Conservation (phyloP, 139 green algal genomes). For the Zygnema cylindricum region DNA sequence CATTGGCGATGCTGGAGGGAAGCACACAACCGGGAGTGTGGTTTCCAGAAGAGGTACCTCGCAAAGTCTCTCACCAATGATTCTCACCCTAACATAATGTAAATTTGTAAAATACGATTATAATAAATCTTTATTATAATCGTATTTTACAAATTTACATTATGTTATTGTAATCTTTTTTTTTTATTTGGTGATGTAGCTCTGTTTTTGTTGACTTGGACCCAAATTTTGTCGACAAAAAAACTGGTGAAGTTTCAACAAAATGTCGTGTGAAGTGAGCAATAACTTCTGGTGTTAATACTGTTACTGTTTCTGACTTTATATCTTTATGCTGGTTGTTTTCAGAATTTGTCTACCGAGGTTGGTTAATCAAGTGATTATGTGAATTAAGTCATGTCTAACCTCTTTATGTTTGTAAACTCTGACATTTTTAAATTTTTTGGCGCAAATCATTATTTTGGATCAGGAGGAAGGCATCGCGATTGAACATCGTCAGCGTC, state of each 20-base stretch:
- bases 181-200: not conserved
- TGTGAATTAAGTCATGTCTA: not conserved
- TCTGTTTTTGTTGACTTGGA: not conserved
- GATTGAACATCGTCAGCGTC: not conserved
- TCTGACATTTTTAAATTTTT: not conserved
- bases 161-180: not conserved
- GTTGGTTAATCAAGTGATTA: not conserved
- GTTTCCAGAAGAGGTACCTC: constrained; percentile 87
- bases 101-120: not conserved
- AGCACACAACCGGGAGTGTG: constrained; percentile 89
- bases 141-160: not conserved
- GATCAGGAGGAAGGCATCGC: not conserved
- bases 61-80: not conserved
- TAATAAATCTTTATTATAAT: no score
- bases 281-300: not conserved
- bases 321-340: not conserved
- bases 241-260: not conserved
- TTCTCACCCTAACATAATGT: not conserved
- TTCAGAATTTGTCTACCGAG: not conserved
- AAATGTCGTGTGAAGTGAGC: not conserved
- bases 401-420: not conserved
- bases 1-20: constrained; percentile 77
- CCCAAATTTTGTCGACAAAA: not conserved
- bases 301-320: not conserved
- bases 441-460: no score